A percentile compares a stretch with the other conserved stretches of the same genome.
phyloP scores from a whole-genome alignment of 371 early-diverging fungal genomes.

The Actinomortierella wolfii region DNA sequence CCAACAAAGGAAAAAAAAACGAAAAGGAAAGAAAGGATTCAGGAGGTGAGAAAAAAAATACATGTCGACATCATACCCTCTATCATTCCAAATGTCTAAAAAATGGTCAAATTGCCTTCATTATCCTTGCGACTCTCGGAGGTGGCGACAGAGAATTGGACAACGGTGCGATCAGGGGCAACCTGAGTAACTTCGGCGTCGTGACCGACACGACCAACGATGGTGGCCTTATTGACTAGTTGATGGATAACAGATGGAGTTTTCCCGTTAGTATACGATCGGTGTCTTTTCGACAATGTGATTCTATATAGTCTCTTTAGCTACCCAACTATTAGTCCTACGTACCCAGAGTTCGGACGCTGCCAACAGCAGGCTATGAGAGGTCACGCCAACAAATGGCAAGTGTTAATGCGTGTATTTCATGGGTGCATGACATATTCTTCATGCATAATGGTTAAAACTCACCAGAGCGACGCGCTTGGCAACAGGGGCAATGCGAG shows the following conservation, averaged over 20 bases:
- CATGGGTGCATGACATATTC: no score
- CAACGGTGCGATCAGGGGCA: constrained; percentile 50
- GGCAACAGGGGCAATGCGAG: constrained; percentile 17
- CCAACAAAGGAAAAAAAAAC: not conserved
- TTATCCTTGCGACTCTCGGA: constrained; percentile 58
- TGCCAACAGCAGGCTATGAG: constrained; percentile 28
- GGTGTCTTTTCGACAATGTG: no score
- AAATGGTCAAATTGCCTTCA: no score
- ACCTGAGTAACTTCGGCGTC: constrained; percentile 52
- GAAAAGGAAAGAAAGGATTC: constrained; percentile 2
- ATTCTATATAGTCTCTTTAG: not conserved
- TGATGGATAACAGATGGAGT: no score
- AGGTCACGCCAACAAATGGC: not conserved
- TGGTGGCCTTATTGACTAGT: constrained; percentile 59
- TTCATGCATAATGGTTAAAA: not conserved
- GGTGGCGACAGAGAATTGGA: constrained; percentile 63
- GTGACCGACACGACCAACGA: constrained; percentile 62
- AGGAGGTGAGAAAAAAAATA: no score
- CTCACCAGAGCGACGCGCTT: constrained; percentile 36
- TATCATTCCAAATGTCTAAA: no score
- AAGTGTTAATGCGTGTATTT: constrained; percentile 5
- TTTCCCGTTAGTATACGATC: no score
- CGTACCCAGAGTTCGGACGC: constrained; percentile 35
- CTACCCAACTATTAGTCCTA: not conserved
- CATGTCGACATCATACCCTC: no score